Base-by-base conservation (phyloP, 345 rosid species). In the Tarenaya hassleriana region DNA sequence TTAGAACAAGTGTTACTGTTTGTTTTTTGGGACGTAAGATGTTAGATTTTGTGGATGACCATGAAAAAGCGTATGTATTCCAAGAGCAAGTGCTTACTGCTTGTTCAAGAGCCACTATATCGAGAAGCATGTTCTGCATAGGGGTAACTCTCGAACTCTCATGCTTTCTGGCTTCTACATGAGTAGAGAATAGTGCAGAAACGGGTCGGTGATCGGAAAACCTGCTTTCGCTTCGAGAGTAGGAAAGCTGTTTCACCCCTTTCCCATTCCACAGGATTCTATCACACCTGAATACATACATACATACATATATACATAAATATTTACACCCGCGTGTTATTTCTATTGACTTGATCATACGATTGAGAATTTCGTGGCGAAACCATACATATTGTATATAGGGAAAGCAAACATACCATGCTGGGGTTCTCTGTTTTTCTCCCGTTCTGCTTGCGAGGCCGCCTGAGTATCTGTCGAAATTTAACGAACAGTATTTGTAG, bases 351-450 rank as follows among this genome's bases (percentile, higher is more conserved):
- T n/a, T n/a, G n/a, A n/a, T n/a, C n/a, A n/a, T n/a, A n/a, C n/a
- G n/a, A n/a, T n/a, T n/a, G n/a, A n/a, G n/a, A 54, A 40, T 46
- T 31, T 4, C 20, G 29, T n/a, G n/a, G n/a, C n/a, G n/a, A n/a
- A n/a, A n/a, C n/a, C n/a, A n/a, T n/a, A n/a, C n/a, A n/a, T n/a
- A n/a, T n/a, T n/a, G n/a, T n/a, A n/a, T n/a, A n/a, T n/a, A n/a
- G 11, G 48, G 18, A 24, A 39, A 31, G 33, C 20, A 15, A 18
- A 4, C 2, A 34, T 80, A 84, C 88, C 92, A 80, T 44, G 88
- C 88, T 19, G 92, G 92, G 47, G 87, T 80, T 59, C 92, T 73
- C 41, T 71, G 83, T 76, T 84, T 80, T 60, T 84, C 92, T 60
- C 88, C 81, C 32, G 75, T 54, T 75, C 58, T 61, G 59, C 41